Conservation (phyloP, 306 rosid species). For the Mimosa pudica region DNA sequence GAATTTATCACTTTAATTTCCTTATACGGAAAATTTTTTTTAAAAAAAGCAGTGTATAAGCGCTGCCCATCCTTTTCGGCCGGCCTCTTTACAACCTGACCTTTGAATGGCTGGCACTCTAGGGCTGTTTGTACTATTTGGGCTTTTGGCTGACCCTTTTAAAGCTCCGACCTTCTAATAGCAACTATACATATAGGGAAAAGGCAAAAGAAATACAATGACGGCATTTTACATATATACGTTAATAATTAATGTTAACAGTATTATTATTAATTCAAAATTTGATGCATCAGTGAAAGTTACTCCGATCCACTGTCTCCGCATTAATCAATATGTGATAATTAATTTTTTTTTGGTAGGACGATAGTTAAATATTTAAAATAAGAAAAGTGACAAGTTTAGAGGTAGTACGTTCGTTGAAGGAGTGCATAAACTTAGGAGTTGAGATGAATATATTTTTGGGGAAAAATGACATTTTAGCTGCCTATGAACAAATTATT, state of each 20-base stretch:
- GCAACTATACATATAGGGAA: too few relatives aligned
- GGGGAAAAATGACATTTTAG: not conserved
- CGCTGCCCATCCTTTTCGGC: too few relatives aligned
- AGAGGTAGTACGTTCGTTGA: not conserved
- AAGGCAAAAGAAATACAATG: not conserved
- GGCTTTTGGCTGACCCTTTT: too few relatives aligned
- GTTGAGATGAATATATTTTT: not conserved
- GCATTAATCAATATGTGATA: not conserved
- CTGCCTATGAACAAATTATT: not conserved
- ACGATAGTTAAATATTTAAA: not conserved
- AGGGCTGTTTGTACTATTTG: too few relatives aligned
- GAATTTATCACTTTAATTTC: too few relatives aligned
- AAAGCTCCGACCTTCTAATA: too few relatives aligned
- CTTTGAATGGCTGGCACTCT: too few relatives aligned
- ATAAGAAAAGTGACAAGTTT: not conserved
- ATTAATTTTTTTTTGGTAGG: not conserved
- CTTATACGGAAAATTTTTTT: too few relatives aligned
- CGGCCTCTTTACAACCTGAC: too few relatives aligned
- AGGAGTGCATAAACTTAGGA: not conserved
- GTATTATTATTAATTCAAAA: not conserved
- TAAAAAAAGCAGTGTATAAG: too few relatives aligned
- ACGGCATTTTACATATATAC: not conserved
- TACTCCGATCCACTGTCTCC: not conserved
- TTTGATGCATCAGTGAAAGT: not conserved
- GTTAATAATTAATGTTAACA: not conserved